These are phyloP conservation scores for Fusarium sp. DNA, from an alignment of 2,329 filamentous ascomycete species.

Conservation along the genomic window DNA sequence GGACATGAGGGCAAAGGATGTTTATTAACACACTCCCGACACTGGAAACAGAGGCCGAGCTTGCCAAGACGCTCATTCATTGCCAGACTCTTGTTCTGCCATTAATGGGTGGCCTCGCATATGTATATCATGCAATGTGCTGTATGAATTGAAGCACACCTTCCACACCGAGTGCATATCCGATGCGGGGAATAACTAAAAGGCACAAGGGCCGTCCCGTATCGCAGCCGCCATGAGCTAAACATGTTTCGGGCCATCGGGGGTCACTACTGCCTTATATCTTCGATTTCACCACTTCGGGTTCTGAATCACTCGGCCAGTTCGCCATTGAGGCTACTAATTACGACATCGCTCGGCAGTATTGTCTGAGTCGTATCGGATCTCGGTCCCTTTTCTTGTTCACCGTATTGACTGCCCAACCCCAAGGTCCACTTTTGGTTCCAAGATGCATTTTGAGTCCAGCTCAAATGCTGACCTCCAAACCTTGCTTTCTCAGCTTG, in stretches of 20 bases:
- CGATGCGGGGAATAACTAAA: neutral
- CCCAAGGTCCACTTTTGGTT: neutral
- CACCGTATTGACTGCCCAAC: neutral
- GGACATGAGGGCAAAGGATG: no score
- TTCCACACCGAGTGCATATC: neutral
- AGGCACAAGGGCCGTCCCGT: neutral
- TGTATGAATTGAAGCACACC: neutral
- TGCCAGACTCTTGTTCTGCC: no score
- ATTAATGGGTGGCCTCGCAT: neutral
- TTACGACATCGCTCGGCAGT: neutral
- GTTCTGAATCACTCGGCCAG: neutral
- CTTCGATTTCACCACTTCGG: no score
- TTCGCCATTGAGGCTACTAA: neutral
- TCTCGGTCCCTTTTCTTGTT: no score
- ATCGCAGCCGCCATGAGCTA: neutral
- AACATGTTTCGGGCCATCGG: neutral
- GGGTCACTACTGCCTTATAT: no score
- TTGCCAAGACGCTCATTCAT: no score
- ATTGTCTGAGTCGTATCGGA: neutral
- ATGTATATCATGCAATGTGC: neutral
- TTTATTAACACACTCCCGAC: no score
- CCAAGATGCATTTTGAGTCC: neutral
- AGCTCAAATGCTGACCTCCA: slow-evolving; percentile 6
- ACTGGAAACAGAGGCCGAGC: no score
- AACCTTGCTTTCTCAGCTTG: slow-evolving; percentile 12